A percentile compares a stretch with the other conserved stretches of the same genome.
Evolutionary conservation across 805 yeast species (phyloP).

Genomic region (Wickerhamiella brachini): DNA sequence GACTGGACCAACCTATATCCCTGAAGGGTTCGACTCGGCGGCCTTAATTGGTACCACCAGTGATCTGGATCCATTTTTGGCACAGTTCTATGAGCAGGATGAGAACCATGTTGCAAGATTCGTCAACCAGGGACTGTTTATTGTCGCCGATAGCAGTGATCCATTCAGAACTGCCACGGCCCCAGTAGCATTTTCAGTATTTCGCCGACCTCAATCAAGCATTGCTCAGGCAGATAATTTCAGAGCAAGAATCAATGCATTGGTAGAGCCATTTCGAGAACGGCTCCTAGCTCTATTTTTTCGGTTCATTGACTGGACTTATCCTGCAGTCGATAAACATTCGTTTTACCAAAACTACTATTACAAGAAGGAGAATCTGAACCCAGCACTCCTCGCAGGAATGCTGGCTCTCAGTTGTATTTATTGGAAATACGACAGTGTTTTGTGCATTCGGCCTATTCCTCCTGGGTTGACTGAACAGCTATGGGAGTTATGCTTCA

Average conservation of each 20-base stretch:
- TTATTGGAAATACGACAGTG: slow-evolving; percentile 26
- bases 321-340: slow-evolving; percentile 24
- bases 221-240: background rate
- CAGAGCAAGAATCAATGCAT: slow-evolving; percentile 5
- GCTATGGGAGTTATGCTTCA: slow-evolving; percentile 19
- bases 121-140: slow-evolving; percentile 20
- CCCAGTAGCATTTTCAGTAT: slow-evolving; percentile 18
- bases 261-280: slow-evolving; percentile 14
- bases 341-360: slow-evolving; percentile 22
- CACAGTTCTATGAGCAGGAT: slow-evolving; percentile 17
- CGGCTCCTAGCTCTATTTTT: slow-evolving; percentile 23
- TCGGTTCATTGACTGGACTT: slow-evolving; percentile 23
- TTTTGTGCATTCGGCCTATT: slow-evolving; percentile 21
- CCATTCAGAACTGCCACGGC: slow-evolving; percentile 12
- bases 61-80: slow-evolving; percentile 24
- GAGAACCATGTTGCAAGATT: slow-evolving; percentile 15
- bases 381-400: slow-evolving; percentile 23
- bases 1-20: slow-evolving; percentile 12
- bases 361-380: slow-evolving; percentile 17
- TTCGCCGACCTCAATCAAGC: slow-evolving; percentile 5
- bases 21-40: slow-evolving; percentile 16
- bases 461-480: slow-evolving; percentile 18
- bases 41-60: slow-evolving; percentile 21
- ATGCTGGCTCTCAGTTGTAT: slow-evolving; percentile 24
- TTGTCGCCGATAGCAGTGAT: slow-evolving; percentile 9